Evolutionary conservation across 768 basidiomycete genomes (phyloP).

Genomic region (Auricularia heimuer): DNA sequence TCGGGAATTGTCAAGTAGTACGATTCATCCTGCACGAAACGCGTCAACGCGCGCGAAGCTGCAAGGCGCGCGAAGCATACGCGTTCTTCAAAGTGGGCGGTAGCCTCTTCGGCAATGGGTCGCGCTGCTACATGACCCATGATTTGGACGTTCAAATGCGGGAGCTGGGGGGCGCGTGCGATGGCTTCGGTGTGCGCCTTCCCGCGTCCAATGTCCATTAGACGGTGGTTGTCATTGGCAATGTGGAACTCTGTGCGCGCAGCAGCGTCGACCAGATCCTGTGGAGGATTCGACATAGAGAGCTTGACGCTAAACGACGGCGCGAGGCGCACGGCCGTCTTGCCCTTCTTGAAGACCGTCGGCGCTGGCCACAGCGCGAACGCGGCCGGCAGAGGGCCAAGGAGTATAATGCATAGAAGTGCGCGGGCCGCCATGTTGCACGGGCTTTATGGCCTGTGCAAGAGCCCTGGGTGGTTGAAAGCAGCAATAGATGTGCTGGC

Average conservation of each 20-base stretch:
- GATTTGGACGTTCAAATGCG: constrained; percentile 3
- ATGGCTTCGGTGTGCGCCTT: constrained; percentile 6
- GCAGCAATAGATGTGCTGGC: too few species aligned
- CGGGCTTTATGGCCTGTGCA: too few species aligned
- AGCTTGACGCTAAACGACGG: constrained; percentile 6
- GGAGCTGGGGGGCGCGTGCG: constrained; percentile 2
- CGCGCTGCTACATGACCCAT: constrained; percentile 1
- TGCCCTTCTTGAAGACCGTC: constrained; percentile 1
- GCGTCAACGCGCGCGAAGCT: not conserved
- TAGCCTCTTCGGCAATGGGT: constrained; percentile 7
- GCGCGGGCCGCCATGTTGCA: too few species aligned
- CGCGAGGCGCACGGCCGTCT: constrained; percentile 5
- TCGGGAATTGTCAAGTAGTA: constrained; percentile 20
- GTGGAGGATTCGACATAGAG: constrained; percentile 5
- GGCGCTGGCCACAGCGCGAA: constrained; percentile 10
- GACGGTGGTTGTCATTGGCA: constrained; percentile 6
- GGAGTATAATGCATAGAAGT: too few species aligned
- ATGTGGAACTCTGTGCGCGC: constrained; percentile 5
- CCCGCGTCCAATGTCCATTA: constrained; percentile 10
- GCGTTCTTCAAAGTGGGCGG: constrained; percentile 1
- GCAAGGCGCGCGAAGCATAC: not conserved
- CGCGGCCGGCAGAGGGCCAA: not conserved
- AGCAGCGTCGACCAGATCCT: constrained; percentile 7
- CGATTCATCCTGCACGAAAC: constrained; percentile 13
- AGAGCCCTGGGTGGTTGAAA: too few species aligned